Conservation (phyloP, 1,139 yeast species). For the Sugiyamaella pinicola region DNA sequence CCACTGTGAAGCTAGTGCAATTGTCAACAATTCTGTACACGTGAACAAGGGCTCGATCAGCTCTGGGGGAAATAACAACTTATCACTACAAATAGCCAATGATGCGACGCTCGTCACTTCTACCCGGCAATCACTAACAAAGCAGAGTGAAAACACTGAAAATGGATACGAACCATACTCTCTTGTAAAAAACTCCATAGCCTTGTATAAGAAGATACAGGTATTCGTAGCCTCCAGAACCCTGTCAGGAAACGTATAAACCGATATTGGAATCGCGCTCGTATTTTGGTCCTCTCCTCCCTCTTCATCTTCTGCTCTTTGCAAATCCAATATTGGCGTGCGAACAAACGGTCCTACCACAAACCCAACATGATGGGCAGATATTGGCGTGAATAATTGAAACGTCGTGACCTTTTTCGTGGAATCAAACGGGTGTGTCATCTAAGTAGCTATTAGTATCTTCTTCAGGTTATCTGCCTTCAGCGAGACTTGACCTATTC, state of each 20-base stretch:
- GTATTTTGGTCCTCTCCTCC: slow-evolving; percentile 46
- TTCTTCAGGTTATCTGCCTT: background rate
- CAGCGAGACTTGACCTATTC: background rate
- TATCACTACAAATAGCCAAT: slow-evolving; percentile 64
- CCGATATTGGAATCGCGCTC: slow-evolving; percentile 49
- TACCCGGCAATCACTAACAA: slow-evolving; percentile 61
- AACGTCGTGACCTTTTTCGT: slow-evolving; percentile 77
- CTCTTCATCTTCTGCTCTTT: slow-evolving; percentile 44
- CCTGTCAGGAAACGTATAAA: slow-evolving; percentile 61
- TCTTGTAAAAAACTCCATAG: slow-evolving; percentile 78
- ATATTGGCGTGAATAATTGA: slow-evolving; percentile 81
- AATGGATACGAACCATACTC: slow-evolving; percentile 96
- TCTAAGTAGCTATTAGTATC: slow-evolving; percentile 24
- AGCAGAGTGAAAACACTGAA: slow-evolving; percentile 74
- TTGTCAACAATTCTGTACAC: slow-evolving; percentile 67
- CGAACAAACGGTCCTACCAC: slow-evolving; percentile 85
- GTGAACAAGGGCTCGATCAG: slow-evolving; percentile 78
- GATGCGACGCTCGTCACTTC: slow-evolving; percentile 70
- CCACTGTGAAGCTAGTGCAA: slow-evolving; percentile 86
- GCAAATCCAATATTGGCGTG: slow-evolving; percentile 52
- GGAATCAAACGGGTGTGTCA: slow-evolving; percentile 56
- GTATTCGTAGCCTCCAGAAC: slow-evolving; percentile 68
- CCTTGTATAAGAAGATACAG: slow-evolving; percentile 71
- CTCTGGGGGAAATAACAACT: slow-evolving; percentile 71
- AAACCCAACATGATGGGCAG: slow-evolving; percentile 97